Evolutionary conservation across 1,284 basidiomycete genomes (phyloP).

Genomic region (Agaricales sp.): DNA sequence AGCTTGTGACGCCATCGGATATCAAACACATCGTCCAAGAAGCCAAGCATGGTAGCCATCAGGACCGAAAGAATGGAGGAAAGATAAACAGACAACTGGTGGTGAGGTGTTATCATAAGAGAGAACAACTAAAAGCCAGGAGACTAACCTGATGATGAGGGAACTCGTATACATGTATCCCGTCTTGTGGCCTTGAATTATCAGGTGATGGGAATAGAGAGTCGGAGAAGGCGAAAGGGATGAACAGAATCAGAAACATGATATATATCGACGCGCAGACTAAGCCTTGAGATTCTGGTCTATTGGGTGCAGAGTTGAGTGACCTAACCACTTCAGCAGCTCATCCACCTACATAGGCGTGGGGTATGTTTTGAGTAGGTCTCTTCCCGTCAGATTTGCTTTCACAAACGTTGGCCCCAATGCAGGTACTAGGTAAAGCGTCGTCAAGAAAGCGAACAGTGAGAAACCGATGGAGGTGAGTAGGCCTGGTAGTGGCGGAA

Average conservation of each 20-base stretch:
- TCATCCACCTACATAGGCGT: slow-evolving; percentile 57
- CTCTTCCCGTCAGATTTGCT: slow-evolving; percentile 71
- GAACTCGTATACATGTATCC: slow-evolving; percentile 61
- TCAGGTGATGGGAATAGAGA: slow-evolving; percentile 42
- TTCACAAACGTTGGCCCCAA: slow-evolving; percentile 67
- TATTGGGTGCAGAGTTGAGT: no score
- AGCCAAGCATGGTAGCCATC: slow-evolving; percentile 89
- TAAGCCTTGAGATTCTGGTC: slow-evolving; percentile 90
- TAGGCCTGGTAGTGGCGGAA: slow-evolving; percentile 57
- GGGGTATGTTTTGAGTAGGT: slow-evolving; percentile 70
- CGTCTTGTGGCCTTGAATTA: slow-evolving; percentile 35
- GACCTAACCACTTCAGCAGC: slow-evolving; percentile 4
- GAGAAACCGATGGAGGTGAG: slow-evolving; percentile 74
- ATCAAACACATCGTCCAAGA: slow-evolving; percentile 97
- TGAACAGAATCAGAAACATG: slow-evolving; percentile 75
- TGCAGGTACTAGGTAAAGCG: slow-evolving; percentile 65
- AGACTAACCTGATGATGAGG: slow-evolving; percentile 75
- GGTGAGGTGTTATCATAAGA: not conserved
- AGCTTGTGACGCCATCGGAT: slow-evolving; percentile 98
- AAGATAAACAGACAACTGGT: slow-evolving; percentile 81
- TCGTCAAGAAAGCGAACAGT: slow-evolving; percentile 66
- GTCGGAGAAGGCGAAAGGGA: slow-evolving; percentile 82
- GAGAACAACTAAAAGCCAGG: slow-evolving; percentile 1
- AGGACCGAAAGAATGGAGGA: slow-evolving; percentile 87
- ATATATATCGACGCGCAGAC: slow-evolving; percentile 89